Base-by-base conservation (phyloP, 2,329 filamentous ascomycete species). In the Tolypocladium sp. region DNA sequence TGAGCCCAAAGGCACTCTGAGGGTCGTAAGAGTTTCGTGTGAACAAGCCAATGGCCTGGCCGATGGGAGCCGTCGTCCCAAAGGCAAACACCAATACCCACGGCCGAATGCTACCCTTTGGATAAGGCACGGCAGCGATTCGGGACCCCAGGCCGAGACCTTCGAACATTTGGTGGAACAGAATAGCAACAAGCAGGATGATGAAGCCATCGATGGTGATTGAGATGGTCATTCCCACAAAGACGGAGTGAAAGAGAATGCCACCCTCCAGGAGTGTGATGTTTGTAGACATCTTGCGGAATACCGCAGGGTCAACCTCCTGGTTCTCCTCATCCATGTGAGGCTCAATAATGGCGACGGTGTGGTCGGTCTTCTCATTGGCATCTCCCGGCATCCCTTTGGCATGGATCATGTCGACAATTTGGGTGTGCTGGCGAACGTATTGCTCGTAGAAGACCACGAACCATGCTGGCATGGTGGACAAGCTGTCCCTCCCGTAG, bases 171-270 rank as follows among this genome's bases (percentile, higher is more conserved):
- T 88, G 87, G 68, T 90, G 87, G 76, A 90, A 90, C 38, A 86
- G 74, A 60, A 90, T 89, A 61, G 87, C 87, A 55, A 89, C 74
- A 9, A 90, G 77, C 4, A 90, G 79, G 33, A 90, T 77, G 59
- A 86, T 71, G 69, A 89, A 90, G 4, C 85, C 82, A 1, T 88
- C 84, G 1, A 83, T 82, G 25, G 86, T 86, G 63, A 90, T 87
- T 33, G 84, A 87, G 33, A 90, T 74, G 0, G 88, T 88, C 79
- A 90, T 88, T 60, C 87, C 87, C 59, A 90, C 87, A 69, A 90
- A 90, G 60, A 92, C 82, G 61, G 85, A 89, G 73, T 92, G 89
- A 70, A 92, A 92, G 13, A 92, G 77, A 63, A 92, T 92, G 61
- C 89, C 89, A 59, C 88, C 86, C 71, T 92, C 89, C 6, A 92